Base-by-base conservation (phyloP, 2,329 filamentous ascomycete species). In the Sporothrix protearum region DNA sequence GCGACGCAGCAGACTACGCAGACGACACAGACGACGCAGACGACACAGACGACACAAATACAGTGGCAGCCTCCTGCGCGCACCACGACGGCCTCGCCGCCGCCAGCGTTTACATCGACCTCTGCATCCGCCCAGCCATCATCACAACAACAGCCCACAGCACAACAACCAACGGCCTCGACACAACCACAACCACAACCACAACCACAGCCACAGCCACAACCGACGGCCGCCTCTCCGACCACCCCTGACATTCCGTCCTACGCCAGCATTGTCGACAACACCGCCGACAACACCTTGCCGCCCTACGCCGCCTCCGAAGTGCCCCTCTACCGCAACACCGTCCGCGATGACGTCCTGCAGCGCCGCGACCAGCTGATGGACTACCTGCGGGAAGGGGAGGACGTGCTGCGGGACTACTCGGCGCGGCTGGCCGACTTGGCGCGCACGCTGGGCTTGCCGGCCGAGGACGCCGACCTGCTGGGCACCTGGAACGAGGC, bases 401-500 rank as follows among this genome's bases (percentile, higher is more conserved):
- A 78, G 73, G 77, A 79, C 63, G 73, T 77, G 36, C 76, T 79
- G 73, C 72, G 77, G 8, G 77, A 79, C 71, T 79, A 79, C 73
- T 77, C 76, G 70, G 76, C 76, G n/a, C 74, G 77, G 25, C 76
- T 77, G 73, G 75, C 76, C 2, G 76, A 78, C 73, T 74, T 79
- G 73, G 75, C 74, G n/a, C 69, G 73, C 64, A 75, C 77, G 73
- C 74, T 78, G 70, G 68, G 71, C 14, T 69, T 76, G 68, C 76
- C 77, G 2, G 74, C 74, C 64, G 77, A 78, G 22, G 69, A 70
- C 22, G 73, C 77, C 10, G 69, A 70, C 57, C 71, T 76, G n/a
- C 73, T 78, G 42, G 77, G 77, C 22, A 79, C 77, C 12, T 79
- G 77, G 77, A 76, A 75, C 69, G 76, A 78, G 71, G 76, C 77